Evolutionary conservation across 2,329 filamentous ascomycete genomes (phyloP).

Genomic region (Phaeosphaeria sp.): DNA sequence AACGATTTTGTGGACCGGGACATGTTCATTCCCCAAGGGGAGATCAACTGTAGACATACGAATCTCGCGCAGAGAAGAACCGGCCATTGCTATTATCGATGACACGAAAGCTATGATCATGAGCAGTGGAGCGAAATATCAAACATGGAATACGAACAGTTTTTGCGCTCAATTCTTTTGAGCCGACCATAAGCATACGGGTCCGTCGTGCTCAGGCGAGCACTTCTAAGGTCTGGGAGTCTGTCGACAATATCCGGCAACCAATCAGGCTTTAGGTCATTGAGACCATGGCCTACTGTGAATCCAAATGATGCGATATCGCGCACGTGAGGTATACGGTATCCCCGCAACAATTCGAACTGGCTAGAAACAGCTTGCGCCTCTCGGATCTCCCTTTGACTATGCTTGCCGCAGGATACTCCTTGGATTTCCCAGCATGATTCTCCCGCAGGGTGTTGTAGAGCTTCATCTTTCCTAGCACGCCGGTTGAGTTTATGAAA

Average conservation of each 20-base stretch:
- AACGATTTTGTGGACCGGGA: constrained; percentile 5
- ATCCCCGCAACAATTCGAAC: constrained; percentile 2
- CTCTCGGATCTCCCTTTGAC: not conserved
- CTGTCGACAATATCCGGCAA: not conserved
- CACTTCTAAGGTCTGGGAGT: not conserved
- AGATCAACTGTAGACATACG: not conserved
- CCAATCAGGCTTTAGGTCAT: not conserved
- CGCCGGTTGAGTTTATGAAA: not conserved
- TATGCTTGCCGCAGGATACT: not conserved
- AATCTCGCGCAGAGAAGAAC: constrained; percentile 1
- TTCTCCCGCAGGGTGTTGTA: not conserved
- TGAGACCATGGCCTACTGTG: not conserved
- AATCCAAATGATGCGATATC: not conserved
- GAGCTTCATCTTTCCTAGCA: not conserved
- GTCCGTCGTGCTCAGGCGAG: not conserved
- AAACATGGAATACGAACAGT: not conserved
- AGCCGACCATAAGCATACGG: not conserved
- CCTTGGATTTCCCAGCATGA: not conserved
- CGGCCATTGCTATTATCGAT: not conserved
- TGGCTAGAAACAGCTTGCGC: constrained; percentile 1
- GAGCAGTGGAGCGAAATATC: not conserved
- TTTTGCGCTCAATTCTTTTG: not conserved
- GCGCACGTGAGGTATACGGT: not conserved
- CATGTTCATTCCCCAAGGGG: constrained; percentile 1
- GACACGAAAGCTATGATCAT: not conserved